Percentiles rank a stretch among this genome's conserved stretches.
Conservation (phyloP, 1,284 basidiomycete genomes). For the Vanrija sp. region DNA sequence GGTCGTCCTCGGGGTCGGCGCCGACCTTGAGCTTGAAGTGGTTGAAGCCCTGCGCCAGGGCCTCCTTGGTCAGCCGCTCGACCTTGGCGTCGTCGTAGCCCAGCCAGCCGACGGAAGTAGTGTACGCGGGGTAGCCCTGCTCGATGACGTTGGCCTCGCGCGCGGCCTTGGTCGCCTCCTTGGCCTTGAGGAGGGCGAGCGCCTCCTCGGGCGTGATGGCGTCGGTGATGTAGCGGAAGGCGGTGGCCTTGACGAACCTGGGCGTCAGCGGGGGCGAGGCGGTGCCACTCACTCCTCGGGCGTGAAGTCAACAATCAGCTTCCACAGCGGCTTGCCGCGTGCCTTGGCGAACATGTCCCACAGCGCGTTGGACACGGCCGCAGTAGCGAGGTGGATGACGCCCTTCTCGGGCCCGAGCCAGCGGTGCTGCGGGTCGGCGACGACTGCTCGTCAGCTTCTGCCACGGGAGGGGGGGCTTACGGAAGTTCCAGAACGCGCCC, state of each 20-base stretch:
- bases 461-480: constrained; percentile 20
- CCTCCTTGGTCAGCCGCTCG: constrained; percentile 75
- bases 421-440: constrained; percentile 79
- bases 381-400: constrained; percentile 56
- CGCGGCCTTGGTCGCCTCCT: constrained; percentile 69
- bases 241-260: constrained; percentile 66
- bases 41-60: constrained; percentile 80
- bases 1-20: constrained; percentile 71
- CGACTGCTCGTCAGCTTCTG: constrained; percentile 49
- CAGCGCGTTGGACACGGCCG: constrained; percentile 54
- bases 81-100: constrained; percentile 91
- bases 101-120: constrained; percentile 90
- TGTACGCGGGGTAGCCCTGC: constrained; percentile 83
- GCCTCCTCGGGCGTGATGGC: constrained; percentile 88
- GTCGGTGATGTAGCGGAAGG: constrained; percentile 91
- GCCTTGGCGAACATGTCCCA: constrained; percentile 55
- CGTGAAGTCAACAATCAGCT: constrained; percentile 55
- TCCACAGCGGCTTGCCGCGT: constrained; percentile 56
- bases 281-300: constrained; percentile 58
- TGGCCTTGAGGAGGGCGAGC: constrained; percentile 70
- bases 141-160: constrained; percentile 66
- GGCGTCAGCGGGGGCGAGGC: constrained; percentile 11
- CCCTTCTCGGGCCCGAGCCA: constrained; percentile 62
- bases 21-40: constrained; percentile 99
- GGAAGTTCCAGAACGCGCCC: constrained; percentile 57